Evolutionary conservation across 2,329 filamentous ascomycete species (phyloP).

Genomic region (Tricladium varicosporioides): DNA sequence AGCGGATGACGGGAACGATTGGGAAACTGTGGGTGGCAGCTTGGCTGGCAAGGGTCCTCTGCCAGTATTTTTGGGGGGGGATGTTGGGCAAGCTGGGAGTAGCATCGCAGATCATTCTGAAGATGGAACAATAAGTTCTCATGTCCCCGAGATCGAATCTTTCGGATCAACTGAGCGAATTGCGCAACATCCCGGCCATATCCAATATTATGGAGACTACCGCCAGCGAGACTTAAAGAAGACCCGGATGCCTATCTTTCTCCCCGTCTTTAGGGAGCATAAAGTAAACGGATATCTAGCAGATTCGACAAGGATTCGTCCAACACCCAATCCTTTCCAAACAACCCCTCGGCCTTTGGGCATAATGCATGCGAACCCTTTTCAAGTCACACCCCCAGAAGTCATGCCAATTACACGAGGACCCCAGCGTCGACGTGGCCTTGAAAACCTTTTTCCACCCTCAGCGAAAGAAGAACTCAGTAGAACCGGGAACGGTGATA

Average conservation of each 20-base stretch:
- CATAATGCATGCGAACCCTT: constrained; percentile 29
- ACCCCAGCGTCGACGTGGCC: not conserved
- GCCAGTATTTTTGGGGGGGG: constrained; percentile 15
- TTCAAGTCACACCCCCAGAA: constrained; percentile 28
- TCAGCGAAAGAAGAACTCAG: not conserved
- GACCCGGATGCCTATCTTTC: constrained; percentile 25
- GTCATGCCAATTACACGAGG: constrained; percentile 8
- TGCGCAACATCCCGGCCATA: constrained; percentile 28
- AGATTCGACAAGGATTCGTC: constrained; percentile 26
- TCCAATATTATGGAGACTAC: constrained; percentile 26
- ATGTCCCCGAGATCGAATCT: constrained; percentile 16
- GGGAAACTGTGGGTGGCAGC: constrained; percentile 33
- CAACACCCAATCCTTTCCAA: constrained; percentile 12
- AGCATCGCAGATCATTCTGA: constrained; percentile 33
- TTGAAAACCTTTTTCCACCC: not conserved
- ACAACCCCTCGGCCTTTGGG: constrained; percentile 21
- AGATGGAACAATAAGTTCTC: constrained; percentile 14
- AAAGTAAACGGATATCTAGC: constrained; percentile 32
- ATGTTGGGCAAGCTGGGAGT: constrained; percentile 25
- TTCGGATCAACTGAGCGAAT: constrained; percentile 30
- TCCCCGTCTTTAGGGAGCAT: constrained; percentile 26
- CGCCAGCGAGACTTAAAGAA: constrained; percentile 30
- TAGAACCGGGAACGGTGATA: not conserved
- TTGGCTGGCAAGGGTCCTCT: constrained; percentile 10
- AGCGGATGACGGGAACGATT: constrained; percentile 27